Conservation (phyloP, 306 rosid species). For the Rosa rugosa region DNA sequence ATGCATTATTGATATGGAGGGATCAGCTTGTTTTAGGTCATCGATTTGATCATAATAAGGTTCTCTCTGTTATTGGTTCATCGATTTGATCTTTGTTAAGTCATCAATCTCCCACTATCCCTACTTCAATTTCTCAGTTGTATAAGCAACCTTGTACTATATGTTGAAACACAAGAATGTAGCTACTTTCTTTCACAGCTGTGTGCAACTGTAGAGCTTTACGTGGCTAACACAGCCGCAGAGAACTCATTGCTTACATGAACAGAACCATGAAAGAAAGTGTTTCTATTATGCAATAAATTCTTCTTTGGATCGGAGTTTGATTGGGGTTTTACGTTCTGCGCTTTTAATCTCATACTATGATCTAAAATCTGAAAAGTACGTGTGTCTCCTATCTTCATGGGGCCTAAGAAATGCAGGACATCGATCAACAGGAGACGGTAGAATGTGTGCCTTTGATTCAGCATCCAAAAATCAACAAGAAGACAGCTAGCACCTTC, state of each 20-base stretch:
- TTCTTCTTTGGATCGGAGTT: not conserved
- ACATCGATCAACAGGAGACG: not conserved
- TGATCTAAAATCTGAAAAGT: not conserved
- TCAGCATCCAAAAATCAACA: constrained; percentile 30
- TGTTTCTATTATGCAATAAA: not conserved
- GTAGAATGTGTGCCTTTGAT: constrained; percentile 23
- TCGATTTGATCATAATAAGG: not conserved
- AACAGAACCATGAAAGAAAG: not conserved
- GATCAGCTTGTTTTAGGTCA: not conserved
- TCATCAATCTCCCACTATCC: not conserved
- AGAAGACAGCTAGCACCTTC: too few relatives aligned
- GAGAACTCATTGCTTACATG: not conserved
- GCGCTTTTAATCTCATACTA: not conserved
- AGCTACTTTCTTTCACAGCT: not conserved
- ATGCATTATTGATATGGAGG: not conserved
- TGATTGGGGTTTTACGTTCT: not conserved
- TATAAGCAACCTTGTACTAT: not conserved
- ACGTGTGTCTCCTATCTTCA: not conserved
- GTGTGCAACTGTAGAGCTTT: not conserved
- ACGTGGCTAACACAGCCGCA: not conserved
- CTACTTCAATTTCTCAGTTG: not conserved
- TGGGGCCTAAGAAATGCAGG: constrained; percentile 10
- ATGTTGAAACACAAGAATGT: not conserved
- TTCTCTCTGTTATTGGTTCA: not conserved
- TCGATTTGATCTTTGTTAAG: not conserved